These are phyloP conservation scores for Termitomyces sp. DNA, from an alignment of 768 basidiomycete species.

Conservation along the genomic window DNA sequence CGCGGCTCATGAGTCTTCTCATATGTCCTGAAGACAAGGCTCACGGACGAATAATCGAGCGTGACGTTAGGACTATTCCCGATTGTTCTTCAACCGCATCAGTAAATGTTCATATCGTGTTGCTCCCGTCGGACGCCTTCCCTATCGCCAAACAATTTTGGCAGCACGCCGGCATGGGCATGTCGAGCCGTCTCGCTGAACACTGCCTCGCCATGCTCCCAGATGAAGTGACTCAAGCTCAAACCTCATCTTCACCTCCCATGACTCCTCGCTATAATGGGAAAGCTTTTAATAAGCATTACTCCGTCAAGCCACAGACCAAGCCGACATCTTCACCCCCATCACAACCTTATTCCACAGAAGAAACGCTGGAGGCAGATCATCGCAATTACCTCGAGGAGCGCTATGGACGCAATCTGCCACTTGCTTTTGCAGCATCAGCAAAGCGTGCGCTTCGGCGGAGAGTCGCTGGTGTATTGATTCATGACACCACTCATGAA, in stretches of 20 bases:
- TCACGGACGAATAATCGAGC: conserved; percentile 21
- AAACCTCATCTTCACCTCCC: conserved; percentile 22
- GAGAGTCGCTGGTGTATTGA: conserved; percentile 81
- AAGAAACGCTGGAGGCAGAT: conserved; percentile 51
- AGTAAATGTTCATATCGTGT: conserved; percentile 73
- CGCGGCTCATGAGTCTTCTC: conserved; percentile 64
- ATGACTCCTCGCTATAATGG: conserved; percentile 24
- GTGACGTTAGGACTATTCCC: conserved; percentile 19
- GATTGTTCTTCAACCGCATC: conserved; percentile 21
- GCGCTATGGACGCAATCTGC: conserved; percentile 89
- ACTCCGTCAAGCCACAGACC: conserved; percentile 34
- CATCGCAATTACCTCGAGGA: conserved; percentile 83
- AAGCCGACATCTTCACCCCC: conserved; percentile 5
- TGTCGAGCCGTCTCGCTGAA: conserved; percentile 85
- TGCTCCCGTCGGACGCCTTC: conserved; percentile 63
- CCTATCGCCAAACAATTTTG: conserved; percentile 85
- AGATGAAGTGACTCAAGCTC: conserved; percentile 27
- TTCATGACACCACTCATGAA: conserved; percentile 50
- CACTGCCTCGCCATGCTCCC: conserved; percentile 71
- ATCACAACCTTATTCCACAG: conserved; percentile 19
- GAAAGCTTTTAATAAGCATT: conserved; percentile 56
- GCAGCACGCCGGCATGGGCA: conserved; percentile 91
- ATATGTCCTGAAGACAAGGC: conserved; percentile 56
- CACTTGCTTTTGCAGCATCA: conserved; percentile 60
- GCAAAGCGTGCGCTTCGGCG: conserved; percentile 87